phyloP scores from a whole-genome alignment of 345 rosid genomes.

The Salix dunnii region DNA sequence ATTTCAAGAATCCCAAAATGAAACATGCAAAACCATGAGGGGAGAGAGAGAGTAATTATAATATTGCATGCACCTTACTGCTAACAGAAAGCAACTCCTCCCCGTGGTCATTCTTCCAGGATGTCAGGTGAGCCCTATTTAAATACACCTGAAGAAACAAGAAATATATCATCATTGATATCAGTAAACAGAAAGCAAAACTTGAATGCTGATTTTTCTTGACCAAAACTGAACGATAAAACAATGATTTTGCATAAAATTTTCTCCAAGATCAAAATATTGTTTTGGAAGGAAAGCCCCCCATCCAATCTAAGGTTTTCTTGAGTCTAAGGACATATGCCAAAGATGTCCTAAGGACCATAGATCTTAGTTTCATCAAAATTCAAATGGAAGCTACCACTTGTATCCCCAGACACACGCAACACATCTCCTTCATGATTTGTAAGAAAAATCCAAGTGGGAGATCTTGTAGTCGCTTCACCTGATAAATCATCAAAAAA shows the following conservation, averaged over 20 bases:
- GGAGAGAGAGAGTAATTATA: background rate
- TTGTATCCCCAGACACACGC: too few relatives aligned
- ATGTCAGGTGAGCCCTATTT: slow-evolving; percentile 85
- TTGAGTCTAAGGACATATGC: background rate
- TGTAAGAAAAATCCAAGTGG: background rate
- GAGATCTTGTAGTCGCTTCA: background rate
- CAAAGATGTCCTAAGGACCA: background rate
- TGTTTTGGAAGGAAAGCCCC: background rate
- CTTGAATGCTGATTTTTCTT: background rate
- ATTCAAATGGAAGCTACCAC: background rate
- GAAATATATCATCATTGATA: background rate
- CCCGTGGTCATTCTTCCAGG: slow-evolving; percentile 90
- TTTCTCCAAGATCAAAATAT: background rate
- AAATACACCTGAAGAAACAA: slow-evolving; percentile 59
- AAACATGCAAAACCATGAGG: background rate
- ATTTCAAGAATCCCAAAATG: background rate
- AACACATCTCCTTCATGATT: too few relatives aligned
- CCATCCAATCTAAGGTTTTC: background rate
- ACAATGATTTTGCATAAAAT: background rate
- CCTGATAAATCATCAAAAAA: background rate
- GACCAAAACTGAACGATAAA: background rate
- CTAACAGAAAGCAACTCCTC: slow-evolving; percentile 81
- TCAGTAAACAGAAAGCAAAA: background rate
- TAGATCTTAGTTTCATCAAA: background rate
- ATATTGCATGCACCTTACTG: slow-evolving; percentile 46